Conservation (phyloP, 257 asterid species). For the Solanum sejunctum region DNA sequence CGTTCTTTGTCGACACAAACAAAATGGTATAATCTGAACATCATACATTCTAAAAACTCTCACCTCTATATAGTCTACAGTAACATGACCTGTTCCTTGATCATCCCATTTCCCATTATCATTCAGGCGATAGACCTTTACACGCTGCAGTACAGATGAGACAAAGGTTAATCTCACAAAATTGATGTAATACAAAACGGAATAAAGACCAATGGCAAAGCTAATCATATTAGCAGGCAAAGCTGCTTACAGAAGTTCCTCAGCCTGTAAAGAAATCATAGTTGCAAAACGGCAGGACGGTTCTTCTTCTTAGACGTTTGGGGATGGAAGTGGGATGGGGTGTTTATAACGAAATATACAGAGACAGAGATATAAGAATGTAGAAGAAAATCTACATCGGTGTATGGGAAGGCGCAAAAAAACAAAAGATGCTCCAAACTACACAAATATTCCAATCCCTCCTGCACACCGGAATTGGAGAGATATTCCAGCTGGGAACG, state of each 20-base stretch:
- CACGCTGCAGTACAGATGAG: slow-evolving; percentile 52
- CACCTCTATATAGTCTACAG: slow-evolving; percentile 85
- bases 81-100: slow-evolving; percentile 98
- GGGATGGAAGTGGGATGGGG: no score
- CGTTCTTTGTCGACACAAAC: neutral
- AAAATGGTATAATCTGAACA: neutral
- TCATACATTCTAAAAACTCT: neutral
- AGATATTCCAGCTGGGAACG: neutral
- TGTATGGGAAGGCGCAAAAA: neutral
- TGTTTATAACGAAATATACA: neutral
- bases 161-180: neutral
- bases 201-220: neutral
- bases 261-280: neutral
- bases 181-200: neutral
- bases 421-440: neutral
- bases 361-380: neutral
- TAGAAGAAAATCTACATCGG: neutral
- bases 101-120: slow-evolving; percentile 98
- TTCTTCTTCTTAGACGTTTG: neutral
- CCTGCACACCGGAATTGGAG: neutral
- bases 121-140: slow-evolving; percentile 84
- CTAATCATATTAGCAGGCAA: neutral
- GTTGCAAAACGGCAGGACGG: neutral
- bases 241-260: neutral
- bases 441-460: neutral